Base-by-base conservation (phyloP, 148 eudicot genomes). In the Dysphania ambrosioides region DNA sequence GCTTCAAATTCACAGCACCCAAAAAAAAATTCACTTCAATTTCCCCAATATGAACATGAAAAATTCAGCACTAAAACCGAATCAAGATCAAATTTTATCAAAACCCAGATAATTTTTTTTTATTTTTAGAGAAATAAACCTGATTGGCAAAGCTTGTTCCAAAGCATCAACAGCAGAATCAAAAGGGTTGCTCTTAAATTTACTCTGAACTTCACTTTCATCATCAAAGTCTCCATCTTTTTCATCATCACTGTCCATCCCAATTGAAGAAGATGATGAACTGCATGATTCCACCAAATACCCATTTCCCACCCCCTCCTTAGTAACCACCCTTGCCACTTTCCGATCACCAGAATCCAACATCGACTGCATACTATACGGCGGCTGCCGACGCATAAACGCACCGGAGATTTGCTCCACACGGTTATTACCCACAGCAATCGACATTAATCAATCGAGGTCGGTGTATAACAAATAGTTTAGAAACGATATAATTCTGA, bases 91-190 rank as follows among this genome's bases (percentile, higher is more conserved):
- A 53, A n/a, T 19, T 53, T 32, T 1, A 70, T 0, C 18, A 40
- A 77, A 6, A 24, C 31, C 62, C 73, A 44, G 18, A 61, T 44
- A 32, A 44, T 47, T 68, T 62, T 62, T 41, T 62, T 1, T 0
- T 66, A 18, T 34, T 30, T 16, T 26, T 49, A 12, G 70, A 47
- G 13, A 32, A 19, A 57, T 4, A 27, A 12, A 91, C 97, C 94
- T 92, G 29, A 84, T 83, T 5, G 97, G 94, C 51, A 89, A 80
- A 77, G 87, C 90, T 73, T 86, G 83, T 77, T 86, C 90, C 58
- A 89, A 73, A 56, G 88, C 85, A 58, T 84, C 83, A 78, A 92
- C 79, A 30, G 89, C 84, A 65, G 82, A 74, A 58, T 87, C 85
- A 40, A 91, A 83, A 42, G 79, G 16, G 0, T 75, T 77, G 16